Conservation (phyloP, 1,284 basidiomycete species). For the Hemileia vastatrix region DNA sequence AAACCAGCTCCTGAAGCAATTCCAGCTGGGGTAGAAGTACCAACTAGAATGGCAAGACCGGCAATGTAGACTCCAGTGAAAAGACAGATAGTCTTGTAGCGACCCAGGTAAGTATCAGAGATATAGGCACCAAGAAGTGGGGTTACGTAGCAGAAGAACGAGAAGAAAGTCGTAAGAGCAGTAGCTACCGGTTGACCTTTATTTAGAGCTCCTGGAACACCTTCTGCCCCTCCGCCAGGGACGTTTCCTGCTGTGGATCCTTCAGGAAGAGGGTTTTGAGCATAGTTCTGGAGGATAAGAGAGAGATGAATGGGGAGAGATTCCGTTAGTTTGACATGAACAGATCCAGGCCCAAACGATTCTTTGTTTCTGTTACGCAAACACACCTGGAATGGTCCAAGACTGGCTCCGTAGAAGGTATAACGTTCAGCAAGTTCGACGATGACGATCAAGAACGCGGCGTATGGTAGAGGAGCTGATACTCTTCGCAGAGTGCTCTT, state of each 20-base stretch:
- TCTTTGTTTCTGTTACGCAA: background rate
- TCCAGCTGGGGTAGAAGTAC: background rate
- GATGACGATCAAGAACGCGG: conserved; percentile 39
- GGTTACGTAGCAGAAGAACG: conserved; percentile 11
- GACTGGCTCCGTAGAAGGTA: conserved; percentile 39
- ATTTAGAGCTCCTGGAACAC: conserved; percentile 35
- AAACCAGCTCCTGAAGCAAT: too few relatives aligned
- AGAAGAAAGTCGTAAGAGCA: conserved; percentile 24
- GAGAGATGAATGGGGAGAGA: background rate
- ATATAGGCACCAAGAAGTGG: conserved; percentile 1
- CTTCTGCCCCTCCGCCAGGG: background rate
- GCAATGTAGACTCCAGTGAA: background rate
- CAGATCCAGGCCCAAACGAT: background rate
- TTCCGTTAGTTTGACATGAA: background rate
- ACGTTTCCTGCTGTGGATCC: conserved; percentile 31
- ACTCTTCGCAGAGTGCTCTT: conserved; percentile 35
- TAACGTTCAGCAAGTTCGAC: conserved; percentile 44
- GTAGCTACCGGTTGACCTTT: conserved; percentile 38
- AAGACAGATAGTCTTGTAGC: conserved; percentile 4
- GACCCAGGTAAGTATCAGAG: conserved; percentile 10
- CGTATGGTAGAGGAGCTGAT: conserved; percentile 29
- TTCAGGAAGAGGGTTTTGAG: conserved; percentile 34
- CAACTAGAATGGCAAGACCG: conserved; percentile 11
- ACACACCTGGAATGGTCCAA: background rate
- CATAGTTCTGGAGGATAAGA: conserved; percentile 39